Conservation (phyloP, 495 filamentous ascomycete species). For the Glarea lozoyensis region DNA sequence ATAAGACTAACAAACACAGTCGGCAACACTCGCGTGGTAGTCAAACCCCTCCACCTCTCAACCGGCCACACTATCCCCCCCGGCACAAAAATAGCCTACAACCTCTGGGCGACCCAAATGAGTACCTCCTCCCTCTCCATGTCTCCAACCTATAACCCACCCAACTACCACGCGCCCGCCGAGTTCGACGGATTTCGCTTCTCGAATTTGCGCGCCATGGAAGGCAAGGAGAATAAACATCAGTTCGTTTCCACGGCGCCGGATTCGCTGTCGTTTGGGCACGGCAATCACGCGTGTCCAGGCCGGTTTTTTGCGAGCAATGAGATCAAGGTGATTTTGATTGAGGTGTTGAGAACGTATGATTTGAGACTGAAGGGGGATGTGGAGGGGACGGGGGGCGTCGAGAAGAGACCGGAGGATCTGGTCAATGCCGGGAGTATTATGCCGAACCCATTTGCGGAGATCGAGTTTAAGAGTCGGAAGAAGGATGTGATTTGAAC, state of each 20-base stretch:
- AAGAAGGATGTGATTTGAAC: too few species aligned
- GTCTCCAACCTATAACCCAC: conserved; percentile 4
- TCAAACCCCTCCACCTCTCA: conserved; percentile 2
- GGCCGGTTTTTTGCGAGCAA: conserved; percentile 46
- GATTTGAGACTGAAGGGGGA: conserved; percentile 8
- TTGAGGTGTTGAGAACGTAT: conserved; percentile 10
- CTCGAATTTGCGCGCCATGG: conserved; percentile 28
- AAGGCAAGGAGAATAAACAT: conserved; percentile 15
- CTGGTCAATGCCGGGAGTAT: not conserved
- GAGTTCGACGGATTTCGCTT: conserved; percentile 44
- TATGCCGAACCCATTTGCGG: conserved; percentile 1
- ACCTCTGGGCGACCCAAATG: not conserved
- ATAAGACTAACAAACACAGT: not conserved
- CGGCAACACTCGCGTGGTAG: not conserved
- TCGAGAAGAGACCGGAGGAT: conserved; percentile 6
- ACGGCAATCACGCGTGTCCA: conserved; percentile 48
- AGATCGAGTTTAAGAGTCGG: conserved; percentile 2
- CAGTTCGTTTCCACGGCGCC: conserved; percentile 34
- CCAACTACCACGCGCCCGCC: not conserved
- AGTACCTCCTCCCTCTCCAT: not conserved
- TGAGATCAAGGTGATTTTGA: conserved; percentile 16
- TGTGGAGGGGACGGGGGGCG: not conserved
- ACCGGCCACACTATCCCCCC: conserved; percentile 6
- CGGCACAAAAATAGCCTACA: not conserved
- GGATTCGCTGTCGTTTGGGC: conserved; percentile 30